Conservation (phyloP, 371 early-diverging fungal genomes). For the Rhizopus arrhizus region DNA sequence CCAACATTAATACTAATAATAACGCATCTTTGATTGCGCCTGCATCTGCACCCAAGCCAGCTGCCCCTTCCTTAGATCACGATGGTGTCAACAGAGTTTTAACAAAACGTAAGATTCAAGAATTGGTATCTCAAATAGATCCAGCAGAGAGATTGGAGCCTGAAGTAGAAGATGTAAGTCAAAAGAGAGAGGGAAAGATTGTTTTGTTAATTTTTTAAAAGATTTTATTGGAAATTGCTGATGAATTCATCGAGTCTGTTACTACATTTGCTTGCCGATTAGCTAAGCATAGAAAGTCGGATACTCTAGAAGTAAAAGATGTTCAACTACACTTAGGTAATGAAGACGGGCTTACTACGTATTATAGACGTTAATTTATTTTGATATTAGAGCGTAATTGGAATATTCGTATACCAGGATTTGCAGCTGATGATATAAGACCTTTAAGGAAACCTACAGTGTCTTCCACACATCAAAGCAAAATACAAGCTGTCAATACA, state of each 20-base stretch:
- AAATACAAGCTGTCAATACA: slow-evolving; percentile 66
- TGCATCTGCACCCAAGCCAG: slow-evolving; percentile 23
- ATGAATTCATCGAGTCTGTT: slow-evolving; percentile 91
- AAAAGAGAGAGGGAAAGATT: background rate
- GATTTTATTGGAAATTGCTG: slow-evolving; percentile 86
- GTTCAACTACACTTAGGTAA: slow-evolving; percentile 88
- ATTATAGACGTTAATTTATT: too few species aligned
- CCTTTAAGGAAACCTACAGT: slow-evolving; percentile 71
- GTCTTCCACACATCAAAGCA: slow-evolving; percentile 66
- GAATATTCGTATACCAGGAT: slow-evolving; percentile 93
- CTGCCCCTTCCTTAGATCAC: slow-evolving; percentile 31
- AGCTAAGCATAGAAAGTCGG: slow-evolving; percentile 88
- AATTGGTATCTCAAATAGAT: slow-evolving; percentile 87
- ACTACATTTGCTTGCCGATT: slow-evolving; percentile 83
- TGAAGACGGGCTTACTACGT: background rate
- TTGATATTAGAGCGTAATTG: slow-evolving; percentile 78
- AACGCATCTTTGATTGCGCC: slow-evolving; percentile 7
- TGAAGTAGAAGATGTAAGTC: slow-evolving; percentile 85
- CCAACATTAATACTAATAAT: background rate
- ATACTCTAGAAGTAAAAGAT: slow-evolving; percentile 87
- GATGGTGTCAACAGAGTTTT: slow-evolving; percentile 53
- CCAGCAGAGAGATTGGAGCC: slow-evolving; percentile 83
- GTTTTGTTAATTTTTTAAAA: slow-evolving; percentile 23
- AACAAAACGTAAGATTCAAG: slow-evolving; percentile 85
- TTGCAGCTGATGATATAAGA: slow-evolving; percentile 81